Evolutionary conservation across 139 green algal genomes (phyloP).

Genomic region (Auxenochlorella pyrenoidosa): DNA sequence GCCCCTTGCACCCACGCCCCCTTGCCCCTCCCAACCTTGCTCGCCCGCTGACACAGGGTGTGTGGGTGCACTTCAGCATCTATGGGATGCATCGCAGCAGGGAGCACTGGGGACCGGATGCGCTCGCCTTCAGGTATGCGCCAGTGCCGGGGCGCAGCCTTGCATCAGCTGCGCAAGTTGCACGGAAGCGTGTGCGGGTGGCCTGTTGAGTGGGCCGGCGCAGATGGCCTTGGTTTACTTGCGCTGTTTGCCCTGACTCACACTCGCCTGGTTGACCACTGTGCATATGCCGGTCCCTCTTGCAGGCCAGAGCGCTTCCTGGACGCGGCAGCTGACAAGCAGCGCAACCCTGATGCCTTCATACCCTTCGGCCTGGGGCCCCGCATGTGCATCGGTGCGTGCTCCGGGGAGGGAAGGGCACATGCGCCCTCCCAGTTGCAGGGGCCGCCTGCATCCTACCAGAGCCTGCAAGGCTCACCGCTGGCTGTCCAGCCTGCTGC

Average conservation of each 20-base stretch:
- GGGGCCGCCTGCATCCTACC: not conserved
- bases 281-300: not conserved
- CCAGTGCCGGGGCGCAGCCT: not conserved
- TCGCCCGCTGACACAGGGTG: not conserved
- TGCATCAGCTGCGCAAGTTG: no score
- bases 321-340: not conserved
- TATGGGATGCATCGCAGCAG: constrained; percentile 35
- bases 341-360: constrained; percentile 39
- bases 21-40: not conserved
- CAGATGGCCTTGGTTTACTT: no score
- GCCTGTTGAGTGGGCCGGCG: no score
- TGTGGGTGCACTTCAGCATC: constrained; percentile 42
- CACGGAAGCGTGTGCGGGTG: no score
- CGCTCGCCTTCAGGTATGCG: constrained; percentile 28
- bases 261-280: no score
- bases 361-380: constrained; percentile 51
- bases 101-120: constrained; percentile 31
- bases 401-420: not conserved
- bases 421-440: not conserved
- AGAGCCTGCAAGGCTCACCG: not conserved
- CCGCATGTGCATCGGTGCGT: constrained; percentile 46
- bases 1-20: not conserved
- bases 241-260: no score
- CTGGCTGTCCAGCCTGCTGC: no score
- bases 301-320: constrained; percentile 48